These are phyloP conservation scores for Yamadazyma taylorii DNA, from an alignment of 1,139 yeast genomes.

Conservation along the genomic window DNA sequence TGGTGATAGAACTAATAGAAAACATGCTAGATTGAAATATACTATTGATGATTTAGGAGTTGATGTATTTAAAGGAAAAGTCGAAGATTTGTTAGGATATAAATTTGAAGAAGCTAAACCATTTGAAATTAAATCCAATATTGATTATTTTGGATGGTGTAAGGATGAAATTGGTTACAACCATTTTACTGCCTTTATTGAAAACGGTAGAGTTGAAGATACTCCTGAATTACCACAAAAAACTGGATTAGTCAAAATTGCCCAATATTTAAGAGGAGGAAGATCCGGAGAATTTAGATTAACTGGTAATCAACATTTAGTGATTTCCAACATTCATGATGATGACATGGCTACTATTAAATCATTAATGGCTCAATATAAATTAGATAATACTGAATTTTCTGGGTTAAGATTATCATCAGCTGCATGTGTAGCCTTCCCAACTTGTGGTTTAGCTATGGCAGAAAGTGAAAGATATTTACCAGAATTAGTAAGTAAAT, in stretches of 20 bases:
- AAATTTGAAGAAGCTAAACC: slow-evolving; percentile 69
- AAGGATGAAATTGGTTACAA: slow-evolving; percentile 84
- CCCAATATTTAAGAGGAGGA: slow-evolving; percentile 54
- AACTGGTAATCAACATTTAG: slow-evolving; percentile 94
- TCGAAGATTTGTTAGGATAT: slow-evolving; percentile 81
- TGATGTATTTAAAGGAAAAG: slow-evolving; percentile 74
- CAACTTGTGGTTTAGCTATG: slow-evolving; percentile 98
- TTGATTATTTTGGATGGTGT: slow-evolving; percentile 93
- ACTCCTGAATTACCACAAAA: slow-evolving; percentile 89
- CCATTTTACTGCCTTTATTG: slow-evolving; percentile 92
- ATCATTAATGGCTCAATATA: slow-evolving; percentile 64
- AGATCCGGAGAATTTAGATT: slow-evolving; percentile 83
- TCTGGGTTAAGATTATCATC: slow-evolving; percentile 86
- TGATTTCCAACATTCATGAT: slow-evolving; percentile 72
- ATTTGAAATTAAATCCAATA: slow-evolving; percentile 80
- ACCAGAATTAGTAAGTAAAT: slow-evolving; percentile 76
- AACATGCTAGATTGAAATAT: slow-evolving; percentile 96
- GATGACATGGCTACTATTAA: slow-evolving; percentile 65
- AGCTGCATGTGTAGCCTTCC: slow-evolving; percentile 97
- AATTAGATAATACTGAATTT: slow-evolving; percentile 80
- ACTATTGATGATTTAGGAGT: slow-evolving; percentile 91
- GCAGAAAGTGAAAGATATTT: slow-evolving; percentile 96
- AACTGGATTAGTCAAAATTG: slow-evolving; percentile 79
- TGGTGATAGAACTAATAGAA: slow-evolving; percentile 96
- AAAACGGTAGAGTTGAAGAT: slow-evolving; percentile 96